phyloP scores from a whole-genome alignment of 2,329 filamentous ascomycete species.

The Macrophomina pseudophaseolina region DNA sequence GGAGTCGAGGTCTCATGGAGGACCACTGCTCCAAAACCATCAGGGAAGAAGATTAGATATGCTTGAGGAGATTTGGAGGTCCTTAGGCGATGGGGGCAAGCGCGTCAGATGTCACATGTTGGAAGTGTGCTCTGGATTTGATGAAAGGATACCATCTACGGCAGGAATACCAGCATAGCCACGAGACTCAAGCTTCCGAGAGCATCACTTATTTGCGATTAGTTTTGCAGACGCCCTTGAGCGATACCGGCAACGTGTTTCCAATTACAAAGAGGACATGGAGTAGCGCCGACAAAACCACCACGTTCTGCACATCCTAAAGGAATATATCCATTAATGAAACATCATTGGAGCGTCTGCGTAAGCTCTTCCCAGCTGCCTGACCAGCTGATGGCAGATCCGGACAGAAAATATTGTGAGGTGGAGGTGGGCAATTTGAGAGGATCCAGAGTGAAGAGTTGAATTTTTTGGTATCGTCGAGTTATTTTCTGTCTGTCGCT shows the following conservation, averaged over 20 bases:
- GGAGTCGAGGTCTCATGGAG: slow-evolving; percentile 13
- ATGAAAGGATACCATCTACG: background rate
- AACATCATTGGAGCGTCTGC: too few species aligned
- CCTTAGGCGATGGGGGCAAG: background rate
- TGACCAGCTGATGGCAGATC: too few species aligned
- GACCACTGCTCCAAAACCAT: background rate
- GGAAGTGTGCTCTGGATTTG: background rate
- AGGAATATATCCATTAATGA: too few species aligned
- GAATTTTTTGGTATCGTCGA: background rate
- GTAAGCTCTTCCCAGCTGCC: too few species aligned
- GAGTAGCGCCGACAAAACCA: too few species aligned
- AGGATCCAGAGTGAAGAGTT: slow-evolving; percentile 23
- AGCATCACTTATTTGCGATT: too few species aligned
- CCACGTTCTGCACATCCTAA: too few species aligned
- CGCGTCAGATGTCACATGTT: background rate
- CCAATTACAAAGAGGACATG: too few species aligned
- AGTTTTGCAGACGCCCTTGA: too few species aligned
- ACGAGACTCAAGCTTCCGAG: too few species aligned
- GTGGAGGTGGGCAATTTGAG: slow-evolving; percentile 34
- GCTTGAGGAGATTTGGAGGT: background rate
- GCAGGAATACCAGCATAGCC: too few species aligned
- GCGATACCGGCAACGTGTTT: too few species aligned
- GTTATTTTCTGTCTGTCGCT: background rate
- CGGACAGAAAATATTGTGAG: background rate
- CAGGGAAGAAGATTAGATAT: slow-evolving; percentile 8